These are phyloP conservation scores for Priceomyces melissophilus DNA, from an alignment of 805 yeast species.

Conservation along the genomic window DNA sequence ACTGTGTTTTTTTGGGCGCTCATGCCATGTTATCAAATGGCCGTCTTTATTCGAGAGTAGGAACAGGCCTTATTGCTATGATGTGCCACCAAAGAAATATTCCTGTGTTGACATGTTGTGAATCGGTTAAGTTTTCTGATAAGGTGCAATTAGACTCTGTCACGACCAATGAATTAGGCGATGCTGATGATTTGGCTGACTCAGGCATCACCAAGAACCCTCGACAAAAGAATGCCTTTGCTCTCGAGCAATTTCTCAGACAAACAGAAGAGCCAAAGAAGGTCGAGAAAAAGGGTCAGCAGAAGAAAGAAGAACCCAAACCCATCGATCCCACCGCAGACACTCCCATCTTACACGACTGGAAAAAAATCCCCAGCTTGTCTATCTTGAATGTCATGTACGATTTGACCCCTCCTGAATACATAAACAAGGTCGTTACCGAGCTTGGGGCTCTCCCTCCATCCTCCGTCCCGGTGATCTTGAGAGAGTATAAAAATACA, in stretches of 20 bases:
- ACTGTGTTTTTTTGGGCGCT: constrained; percentile 90
- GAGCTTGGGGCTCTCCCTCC: constrained; percentile 97
- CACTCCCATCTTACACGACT: constrained; percentile 51
- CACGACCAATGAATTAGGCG: constrained; percentile 87
- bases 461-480: constrained; percentile 94
- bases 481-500: constrained; percentile 79
- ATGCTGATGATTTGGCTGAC: constrained; percentile 64
- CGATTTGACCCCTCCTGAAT: constrained; percentile 91
- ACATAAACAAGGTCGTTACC: constrained; percentile 90
- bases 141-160: constrained; percentile 96
- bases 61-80: constrained; percentile 92
- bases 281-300: constrained; percentile 16
- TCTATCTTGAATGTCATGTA: constrained; percentile 82
- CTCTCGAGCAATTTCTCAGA: constrained; percentile 59
- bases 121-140: constrained; percentile 89
- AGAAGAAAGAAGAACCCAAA: constrained; percentile 9
- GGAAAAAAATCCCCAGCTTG: constrained; percentile 62
- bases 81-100: constrained; percentile 82
- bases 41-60: constrained; percentile 86
- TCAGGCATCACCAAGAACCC: constrained; percentile 48
- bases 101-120: constrained; percentile 95
- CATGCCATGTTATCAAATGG: constrained; percentile 97
- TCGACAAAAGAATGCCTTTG: constrained; percentile 55
- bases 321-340: constrained; percentile 9
- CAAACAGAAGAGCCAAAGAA: constrained; percentile 32